Evolutionary conservation across 2,329 filamentous ascomycete genomes (phyloP), one percentile per base, ranked within the genome.

Genomic region (Xylariaceae sp.): DNA sequence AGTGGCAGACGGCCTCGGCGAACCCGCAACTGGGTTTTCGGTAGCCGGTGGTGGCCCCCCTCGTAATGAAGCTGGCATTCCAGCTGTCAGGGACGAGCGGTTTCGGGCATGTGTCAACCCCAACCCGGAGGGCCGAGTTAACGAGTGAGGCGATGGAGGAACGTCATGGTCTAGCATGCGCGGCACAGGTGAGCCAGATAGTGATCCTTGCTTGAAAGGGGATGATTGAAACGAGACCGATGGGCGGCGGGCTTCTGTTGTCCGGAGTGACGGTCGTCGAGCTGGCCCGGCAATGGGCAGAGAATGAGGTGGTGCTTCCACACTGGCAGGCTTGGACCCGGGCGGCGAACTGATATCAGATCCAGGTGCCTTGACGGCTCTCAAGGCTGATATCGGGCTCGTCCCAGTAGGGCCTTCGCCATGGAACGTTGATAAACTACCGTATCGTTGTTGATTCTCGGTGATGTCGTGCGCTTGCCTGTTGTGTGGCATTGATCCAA

Each of bases 191-290:
- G 90, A 96, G 3, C 87, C 89, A 2, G 90, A 95, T n/a, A 97
- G 72, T 2, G 91, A 94, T 9, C 91, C 91, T 12, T 90, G 88
- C 65, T 98, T 98, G 71, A 98, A 98, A 0, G 91, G 90, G 8
- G 56, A 60, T 22, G 53, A 53, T 54, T 94, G 88, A 56, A 96
- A 95, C 1, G 88, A 94, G 17, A 95, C 79, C 0, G 89, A 96
- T 6, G 87, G 83, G 39, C 89, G 80, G 53, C 89, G 78, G 39
- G 74, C 74, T 33, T 86, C 79, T 31, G 69, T 64, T 12, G 64
- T 66, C 37, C 71, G 70, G 31, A 70, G 45, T 1, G 63, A 52
- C 11, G 64, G 65, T 19, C 66, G 62, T 37, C 52, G 55, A 18
- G 54, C 53, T 17, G 56, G 55, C n/a, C 59, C 62, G 6, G 64